A percentile compares a stretch with the other conserved stretches of the same genome.
These are phyloP conservation scores for Phoma sp. DNA, from an alignment of 2,329 filamentous ascomycete species.

Conservation along the genomic window DNA sequence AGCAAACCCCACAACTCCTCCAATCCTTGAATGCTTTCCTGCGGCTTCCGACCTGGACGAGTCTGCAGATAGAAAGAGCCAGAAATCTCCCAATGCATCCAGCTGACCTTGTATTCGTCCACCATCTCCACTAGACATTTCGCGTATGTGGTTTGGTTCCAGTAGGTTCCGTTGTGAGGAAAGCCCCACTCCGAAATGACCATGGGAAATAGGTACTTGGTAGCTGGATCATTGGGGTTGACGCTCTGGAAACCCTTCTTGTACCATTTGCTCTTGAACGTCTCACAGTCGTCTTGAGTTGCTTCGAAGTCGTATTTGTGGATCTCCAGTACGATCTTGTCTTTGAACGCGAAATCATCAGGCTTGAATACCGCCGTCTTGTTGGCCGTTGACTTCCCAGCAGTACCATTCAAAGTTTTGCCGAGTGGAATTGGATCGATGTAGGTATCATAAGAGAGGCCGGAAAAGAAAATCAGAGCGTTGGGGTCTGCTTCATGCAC, in stretches of 20 bases:
- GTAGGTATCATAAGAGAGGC: constrained; percentile 40
- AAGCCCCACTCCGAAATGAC: constrained; percentile 45
- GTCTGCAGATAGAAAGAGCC: constrained; percentile 50
- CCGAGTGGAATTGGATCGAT: constrained; percentile 45
- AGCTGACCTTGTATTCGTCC: constrained; percentile 37
- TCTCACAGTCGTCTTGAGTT: constrained; percentile 38
- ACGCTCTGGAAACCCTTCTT: constrained; percentile 41
- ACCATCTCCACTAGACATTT: constrained; percentile 43
- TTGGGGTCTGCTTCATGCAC: constrained; percentile 37
- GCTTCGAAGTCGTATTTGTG: constrained; percentile 46
- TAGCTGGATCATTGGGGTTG: constrained; percentile 35
- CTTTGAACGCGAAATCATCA: constrained; percentile 31
- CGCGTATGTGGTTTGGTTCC: constrained; percentile 43
- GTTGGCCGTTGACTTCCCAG: constrained; percentile 29
- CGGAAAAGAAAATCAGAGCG: constrained; percentile 43
- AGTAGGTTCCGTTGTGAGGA: constrained; percentile 41
- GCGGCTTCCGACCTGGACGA: constrained; percentile 33
- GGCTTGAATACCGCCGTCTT: constrained; percentile 40
- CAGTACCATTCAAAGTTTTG: constrained; percentile 38
- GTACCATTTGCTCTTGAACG: constrained; percentile 45
- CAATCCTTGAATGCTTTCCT: constrained; percentile 32
- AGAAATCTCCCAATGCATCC: constrained; percentile 42
- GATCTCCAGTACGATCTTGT: constrained; percentile 44
- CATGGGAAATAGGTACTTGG: constrained; percentile 41
- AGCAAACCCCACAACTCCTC: constrained; percentile 43